Percentiles rank a stretch among this genome's conserved stretches.
Conservation (phyloP, 352 stramenopile species). For the Pythium coloratum region DNA sequence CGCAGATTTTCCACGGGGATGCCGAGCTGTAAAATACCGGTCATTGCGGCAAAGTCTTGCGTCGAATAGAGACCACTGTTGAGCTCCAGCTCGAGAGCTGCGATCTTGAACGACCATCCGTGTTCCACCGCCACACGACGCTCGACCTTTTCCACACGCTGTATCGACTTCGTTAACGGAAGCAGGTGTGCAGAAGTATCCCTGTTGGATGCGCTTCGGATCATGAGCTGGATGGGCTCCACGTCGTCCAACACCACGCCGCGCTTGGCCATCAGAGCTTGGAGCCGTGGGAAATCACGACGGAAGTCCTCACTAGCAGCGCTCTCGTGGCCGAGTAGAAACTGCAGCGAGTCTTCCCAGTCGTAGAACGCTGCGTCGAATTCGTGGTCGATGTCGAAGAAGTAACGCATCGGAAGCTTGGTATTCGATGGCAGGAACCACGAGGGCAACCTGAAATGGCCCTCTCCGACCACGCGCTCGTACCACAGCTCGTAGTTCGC, state of each 20-base stretch:
- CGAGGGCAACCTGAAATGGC: neutral
- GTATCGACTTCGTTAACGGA: neutral
- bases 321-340: neutral
- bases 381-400: neutral
- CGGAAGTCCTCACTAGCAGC: neutral
- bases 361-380: neutral
- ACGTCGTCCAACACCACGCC: neutral
- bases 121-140: neutral
- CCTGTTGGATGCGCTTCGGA: neutral
- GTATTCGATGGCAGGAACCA: neutral
- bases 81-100: neutral
- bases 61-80: too few species aligned
- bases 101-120: neutral
- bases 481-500: neutral
- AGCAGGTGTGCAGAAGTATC: neutral
- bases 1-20: neutral
- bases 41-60: neutral
- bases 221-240: neutral
- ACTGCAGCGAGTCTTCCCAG: neutral
- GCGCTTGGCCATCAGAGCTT: neutral
- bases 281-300: neutral
- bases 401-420: neutral
- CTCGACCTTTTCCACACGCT: neutral
- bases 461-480: neutral
- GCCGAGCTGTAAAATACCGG: neutral